Conservation (phyloP, 306 rosid species). For the Begonia peltatifolia region DNA sequence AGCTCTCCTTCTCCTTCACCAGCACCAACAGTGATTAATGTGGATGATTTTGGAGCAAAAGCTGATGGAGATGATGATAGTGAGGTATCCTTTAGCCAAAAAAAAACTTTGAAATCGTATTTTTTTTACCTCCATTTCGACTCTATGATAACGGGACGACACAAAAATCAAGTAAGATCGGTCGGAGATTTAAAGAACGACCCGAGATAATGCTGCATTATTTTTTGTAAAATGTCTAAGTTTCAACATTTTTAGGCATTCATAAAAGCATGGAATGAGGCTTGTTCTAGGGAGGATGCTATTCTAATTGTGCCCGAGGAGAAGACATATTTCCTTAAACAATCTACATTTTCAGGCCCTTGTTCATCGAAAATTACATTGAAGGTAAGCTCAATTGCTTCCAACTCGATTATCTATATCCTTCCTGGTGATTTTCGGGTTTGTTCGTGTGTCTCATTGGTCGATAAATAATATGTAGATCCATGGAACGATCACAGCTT, state of each 20-base stretch:
- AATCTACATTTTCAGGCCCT: constrained; percentile 62
- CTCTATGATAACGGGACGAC: too few species aligned
- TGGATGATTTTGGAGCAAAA: constrained; percentile 50
- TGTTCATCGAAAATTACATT: constrained; percentile 32
- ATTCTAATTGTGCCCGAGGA: constrained; percentile 35
- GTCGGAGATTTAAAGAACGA: too few species aligned
- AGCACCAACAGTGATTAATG: constrained; percentile 15
- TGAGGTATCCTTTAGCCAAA: constrained; percentile 20
- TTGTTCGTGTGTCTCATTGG: background rate
- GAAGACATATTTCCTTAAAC: constrained; percentile 36
- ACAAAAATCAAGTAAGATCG: too few species aligned
- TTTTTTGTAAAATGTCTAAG: too few species aligned
- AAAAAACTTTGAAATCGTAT: too few species aligned
- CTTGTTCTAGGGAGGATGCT: constrained; percentile 26
- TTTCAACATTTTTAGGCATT: constrained; percentile 28
- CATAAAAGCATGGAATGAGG: constrained; percentile 44
- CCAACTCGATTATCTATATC: background rate
- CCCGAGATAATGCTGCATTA: too few species aligned
- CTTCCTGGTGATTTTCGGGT: background rate
- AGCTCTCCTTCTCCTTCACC: background rate
- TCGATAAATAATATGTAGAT: constrained; percentile 18
- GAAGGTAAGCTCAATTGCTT: constrained; percentile 21
- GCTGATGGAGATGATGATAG: constrained; percentile 33
- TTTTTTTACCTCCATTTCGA: too few species aligned
- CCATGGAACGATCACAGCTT: constrained; percentile 57